A percentile compares a stretch with the other conserved stretches of the same genome.
phyloP scores from a whole-genome alignment of 129 eudicot species.

The Lactuca sativa region DNA sequence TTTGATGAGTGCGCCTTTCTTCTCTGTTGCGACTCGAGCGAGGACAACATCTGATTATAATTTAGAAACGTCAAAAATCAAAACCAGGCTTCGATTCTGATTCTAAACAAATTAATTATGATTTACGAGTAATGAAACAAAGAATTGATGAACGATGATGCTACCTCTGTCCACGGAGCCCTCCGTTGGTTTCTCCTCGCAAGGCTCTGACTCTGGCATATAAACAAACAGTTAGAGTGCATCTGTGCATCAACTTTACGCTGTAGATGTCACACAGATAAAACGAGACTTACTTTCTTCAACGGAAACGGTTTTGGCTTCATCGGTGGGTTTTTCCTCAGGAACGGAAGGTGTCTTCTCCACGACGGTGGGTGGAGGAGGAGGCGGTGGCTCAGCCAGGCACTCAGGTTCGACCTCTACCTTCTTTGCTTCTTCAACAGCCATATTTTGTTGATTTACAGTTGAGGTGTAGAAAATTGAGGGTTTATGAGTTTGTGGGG shows the following conservation, averaged over 20 bases:
- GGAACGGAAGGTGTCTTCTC: slow-evolving; percentile 50
- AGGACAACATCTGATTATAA: slow-evolving; percentile 59
- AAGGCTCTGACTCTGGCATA: slow-evolving; percentile 42
- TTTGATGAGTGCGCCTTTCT: slow-evolving; percentile 66
- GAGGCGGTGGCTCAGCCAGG: slow-evolving; percentile 22
- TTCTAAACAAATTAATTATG: background rate
- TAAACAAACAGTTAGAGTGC: slow-evolving; percentile 20
- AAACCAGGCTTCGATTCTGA: background rate
- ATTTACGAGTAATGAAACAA: background rate
- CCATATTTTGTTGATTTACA: slow-evolving; percentile 42
- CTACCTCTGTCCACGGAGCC: slow-evolving; percentile 83
- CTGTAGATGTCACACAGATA: background rate
- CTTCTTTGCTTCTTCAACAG: slow-evolving; percentile 61
- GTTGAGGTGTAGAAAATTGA: slow-evolving; percentile 1
- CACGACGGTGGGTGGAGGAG: slow-evolving; percentile 28
- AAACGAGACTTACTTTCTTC: slow-evolving; percentile 51
- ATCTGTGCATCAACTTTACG: background rate
- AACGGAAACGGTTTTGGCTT: slow-evolving; percentile 44
- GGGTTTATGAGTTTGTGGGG: background rate
- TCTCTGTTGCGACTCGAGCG: slow-evolving; percentile 79
- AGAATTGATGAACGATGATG: background rate
- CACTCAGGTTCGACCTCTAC: slow-evolving; percentile 44
- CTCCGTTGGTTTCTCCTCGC: slow-evolving; percentile 59
- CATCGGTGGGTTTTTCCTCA: slow-evolving; percentile 50
- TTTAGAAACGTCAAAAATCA: background rate